Evolutionary conservation across 2,329 filamentous ascomycete species (phyloP).

Genomic region (Aspergillus amoenus): DNA sequence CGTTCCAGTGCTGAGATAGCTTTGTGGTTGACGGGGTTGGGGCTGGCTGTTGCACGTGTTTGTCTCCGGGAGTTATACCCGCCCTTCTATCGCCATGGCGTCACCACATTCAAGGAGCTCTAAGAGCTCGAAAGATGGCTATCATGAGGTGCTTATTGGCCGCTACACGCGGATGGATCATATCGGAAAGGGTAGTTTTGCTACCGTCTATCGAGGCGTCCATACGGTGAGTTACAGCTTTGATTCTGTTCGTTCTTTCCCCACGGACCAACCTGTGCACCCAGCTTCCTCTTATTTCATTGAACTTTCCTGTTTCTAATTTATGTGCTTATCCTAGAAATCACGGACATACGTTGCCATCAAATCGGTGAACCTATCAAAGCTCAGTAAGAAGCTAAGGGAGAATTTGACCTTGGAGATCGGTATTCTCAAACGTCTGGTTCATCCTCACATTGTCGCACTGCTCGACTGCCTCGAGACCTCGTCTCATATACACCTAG

Average conservation of each 20-base stretch:
- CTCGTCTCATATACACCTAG: slow-evolving; percentile 83
- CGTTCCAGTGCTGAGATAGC: slow-evolving; percentile 36
- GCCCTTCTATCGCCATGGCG: slow-evolving; percentile 41
- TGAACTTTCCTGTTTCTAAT: neutral
- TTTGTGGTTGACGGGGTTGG: slow-evolving; percentile 32
- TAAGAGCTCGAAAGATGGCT: slow-evolving; percentile 39
- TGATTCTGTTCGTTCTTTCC: neutral
- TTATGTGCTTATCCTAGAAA: slow-evolving; percentile 53
- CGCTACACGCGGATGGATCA: slow-evolving; percentile 81
- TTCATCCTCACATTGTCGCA: slow-evolving; percentile 95
- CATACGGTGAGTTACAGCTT: slow-evolving; percentile 66
- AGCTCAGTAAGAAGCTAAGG: slow-evolving; percentile 92
- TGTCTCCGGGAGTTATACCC: slow-evolving; percentile 18
- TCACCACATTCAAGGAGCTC: slow-evolving; percentile 38
- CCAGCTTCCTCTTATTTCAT: neutral
- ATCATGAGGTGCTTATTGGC: slow-evolving; percentile 56
- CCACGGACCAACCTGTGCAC: neutral
- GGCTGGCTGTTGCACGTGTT: slow-evolving; percentile 15
- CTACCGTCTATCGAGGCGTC: slow-evolving; percentile 84
- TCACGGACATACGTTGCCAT: slow-evolving; percentile 83
- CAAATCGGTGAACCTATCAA: slow-evolving; percentile 89
- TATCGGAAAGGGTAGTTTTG: slow-evolving; percentile 97
- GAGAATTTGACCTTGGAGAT: slow-evolving; percentile 96
- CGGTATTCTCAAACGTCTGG: slow-evolving; percentile 86
- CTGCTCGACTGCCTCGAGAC: slow-evolving; percentile 93